Evolutionary conservation across 306 rosid genomes (phyloP), one percentile per base, ranked within the genome.

Genomic region (Cucumis melo): DNA sequence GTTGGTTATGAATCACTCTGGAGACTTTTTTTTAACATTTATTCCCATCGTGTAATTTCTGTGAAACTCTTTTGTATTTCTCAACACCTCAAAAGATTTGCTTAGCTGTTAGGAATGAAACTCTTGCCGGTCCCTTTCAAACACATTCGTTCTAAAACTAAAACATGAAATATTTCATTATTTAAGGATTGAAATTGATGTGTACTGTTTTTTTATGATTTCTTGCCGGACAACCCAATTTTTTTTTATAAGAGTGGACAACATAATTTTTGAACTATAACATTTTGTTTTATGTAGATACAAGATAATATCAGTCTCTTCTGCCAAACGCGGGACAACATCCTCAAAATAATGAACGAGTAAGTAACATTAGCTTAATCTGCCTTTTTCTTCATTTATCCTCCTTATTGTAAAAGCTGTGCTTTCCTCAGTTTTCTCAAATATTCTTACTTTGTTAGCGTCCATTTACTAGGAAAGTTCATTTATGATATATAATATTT

Each of bases 241-340:
- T 61, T 9, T 1, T 56, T 56, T 20, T 9, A 56, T 56, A 56
- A 6, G 61, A 56, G 10, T 57, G 11, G 14, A 21, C 29, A 21
- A 20, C 62, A 21, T 57, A 57, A 62, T 36, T 38, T 32, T 34
- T 74, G 24, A 54, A 54, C 24, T 53, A 36, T 17, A 1, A 3
- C 39, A 11, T 66, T 75, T 73, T 64, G 27, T 81, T 78, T 79
- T 44, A 79, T 86, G 83, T 91, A 93, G 98, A 78, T 93, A 75
- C 96, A 87, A 72, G 98, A 93, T 1, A 93, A 90, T 78, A 55
- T 90, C 81, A 85, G 84, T 79, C 98, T 93, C 81, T 86, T 93
- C 81, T 87, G 94, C 85, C 98, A 90, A 86, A 80, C 89, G 38
- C 91, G 96, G 36, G 94, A 90, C 19, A 93, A 88, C 89, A 86